phyloP scores from a whole-genome alignment of 768 basidiomycete genomes.

The Mycena kentingensis region DNA sequence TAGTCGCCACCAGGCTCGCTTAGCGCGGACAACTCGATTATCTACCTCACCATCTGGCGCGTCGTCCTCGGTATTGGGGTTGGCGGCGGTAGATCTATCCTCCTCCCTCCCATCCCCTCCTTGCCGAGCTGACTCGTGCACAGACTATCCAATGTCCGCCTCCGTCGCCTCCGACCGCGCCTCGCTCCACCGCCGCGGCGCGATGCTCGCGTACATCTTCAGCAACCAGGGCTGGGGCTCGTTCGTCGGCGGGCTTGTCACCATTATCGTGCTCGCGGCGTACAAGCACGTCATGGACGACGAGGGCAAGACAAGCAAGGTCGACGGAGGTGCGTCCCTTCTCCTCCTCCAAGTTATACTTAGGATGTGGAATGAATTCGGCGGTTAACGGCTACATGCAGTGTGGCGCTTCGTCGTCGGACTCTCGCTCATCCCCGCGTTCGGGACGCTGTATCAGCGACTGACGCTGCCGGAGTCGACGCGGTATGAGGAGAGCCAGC shows the following conservation, averaged over 20 bases:
- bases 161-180: slow-evolving; percentile 68
- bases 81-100: slow-evolving; percentile 45
- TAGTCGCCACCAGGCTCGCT: neutral
- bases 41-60: slow-evolving; percentile 69
- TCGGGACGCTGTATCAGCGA: slow-evolving; percentile 74
- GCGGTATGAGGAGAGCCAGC: slow-evolving; percentile 49
- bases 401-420: slow-evolving; percentile 77
- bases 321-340: slow-evolving; percentile 62
- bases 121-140: neutral
- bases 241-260: slow-evolving; percentile 60
- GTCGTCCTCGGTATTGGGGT: slow-evolving; percentile 80
- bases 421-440: slow-evolving; percentile 69
- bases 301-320: slow-evolving; percentile 57
- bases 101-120: neutral
- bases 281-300: slow-evolving; percentile 68
- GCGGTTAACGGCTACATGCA: slow-evolving; percentile 24
- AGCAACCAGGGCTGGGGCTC: slow-evolving; percentile 73
- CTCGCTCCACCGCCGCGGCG: slow-evolving; percentile 64
- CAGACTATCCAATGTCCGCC: slow-evolving; percentile 77
- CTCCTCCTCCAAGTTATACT: neutral
- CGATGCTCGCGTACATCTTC: slow-evolving; percentile 76
- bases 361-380: neutral
- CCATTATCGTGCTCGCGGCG: slow-evolving; percentile 62
- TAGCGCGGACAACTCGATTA: slow-evolving; percentile 48
- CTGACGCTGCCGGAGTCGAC: slow-evolving; percentile 71